Evolutionary conservation across 352 stramenopile genomes (phyloP), one percentile per base, ranked within the genome.

Genomic region (Phytophthora citrophthora): DNA sequence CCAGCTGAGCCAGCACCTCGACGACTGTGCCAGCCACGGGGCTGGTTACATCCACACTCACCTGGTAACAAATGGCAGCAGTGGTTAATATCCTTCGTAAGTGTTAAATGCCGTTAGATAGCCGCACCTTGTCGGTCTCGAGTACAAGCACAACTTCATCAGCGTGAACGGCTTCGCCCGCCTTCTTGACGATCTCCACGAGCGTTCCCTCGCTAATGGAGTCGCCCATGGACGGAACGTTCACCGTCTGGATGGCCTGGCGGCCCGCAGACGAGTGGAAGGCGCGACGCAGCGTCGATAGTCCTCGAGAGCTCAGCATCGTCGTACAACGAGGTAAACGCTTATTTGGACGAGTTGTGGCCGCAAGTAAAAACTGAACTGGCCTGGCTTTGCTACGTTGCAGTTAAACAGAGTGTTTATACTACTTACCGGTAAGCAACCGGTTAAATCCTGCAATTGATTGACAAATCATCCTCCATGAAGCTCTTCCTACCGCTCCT

Each of bases 181-280:
- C 74, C 6, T 81, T 82, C 66, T 98, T 98, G 62, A 95, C 86
- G 68, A 98, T 96, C 74, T 99, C 86, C 27, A 99, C 97, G 54
- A 99, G 88, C 32, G 96, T 99, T 52, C 97, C 98, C 70, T 99
- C 96, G 36, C 93, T 99, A 79, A 99, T 99, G 45, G 95, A 99
- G 81, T 99, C 95, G 39, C 88, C 90, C 83, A 97, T 95, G 27
- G 88, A 92, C 51, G 88, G 90, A 24, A 97, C 88, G 36, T 92
- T 91, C 20, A 97, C 83, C 5, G 86, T 90, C 57, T 86, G 77
- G 39, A 91, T 62, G n/a, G 79, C 77, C 23, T 83, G 49, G 26
- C 73, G 70, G 13, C 64, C 56, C 15, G 58, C 48, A 16, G 77
- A 80, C 54, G 72, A 61, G 64, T 93, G 82, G 54, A 90, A 77